Evolutionary conservation across 495 filamentous ascomycete genomes (phyloP).

Genomic region (Podospora conica): DNA sequence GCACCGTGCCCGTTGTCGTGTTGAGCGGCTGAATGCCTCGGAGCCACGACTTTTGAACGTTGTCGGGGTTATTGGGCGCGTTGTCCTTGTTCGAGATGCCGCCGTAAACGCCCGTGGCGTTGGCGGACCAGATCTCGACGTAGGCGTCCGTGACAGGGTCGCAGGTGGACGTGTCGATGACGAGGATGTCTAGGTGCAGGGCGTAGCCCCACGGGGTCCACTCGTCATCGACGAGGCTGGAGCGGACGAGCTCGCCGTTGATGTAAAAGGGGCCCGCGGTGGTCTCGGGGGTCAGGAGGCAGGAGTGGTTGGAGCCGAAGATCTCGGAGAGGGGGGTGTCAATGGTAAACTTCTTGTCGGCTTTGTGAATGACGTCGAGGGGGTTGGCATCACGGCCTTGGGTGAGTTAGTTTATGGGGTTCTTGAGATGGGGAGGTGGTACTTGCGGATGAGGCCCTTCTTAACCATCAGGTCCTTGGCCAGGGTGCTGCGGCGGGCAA

Average conservation of each 20-base stretch:
- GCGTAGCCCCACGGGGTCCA: constrained; percentile 43
- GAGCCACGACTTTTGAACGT: constrained; percentile 55
- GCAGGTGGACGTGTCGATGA: constrained; percentile 54
- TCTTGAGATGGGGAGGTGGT: background rate
- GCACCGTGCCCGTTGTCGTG: constrained; percentile 38
- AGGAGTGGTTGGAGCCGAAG: constrained; percentile 37
- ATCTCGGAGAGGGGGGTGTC: constrained; percentile 21
- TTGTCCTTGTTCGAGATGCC: constrained; percentile 53
- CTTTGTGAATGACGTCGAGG: constrained; percentile 6
- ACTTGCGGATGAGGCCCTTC: constrained; percentile 8
- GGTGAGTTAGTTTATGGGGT: background rate
- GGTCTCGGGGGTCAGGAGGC: background rate
- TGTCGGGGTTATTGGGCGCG: constrained; percentile 38
- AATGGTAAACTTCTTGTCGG: background rate
- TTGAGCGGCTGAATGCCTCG: constrained; percentile 47
- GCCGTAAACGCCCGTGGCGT: background rate
- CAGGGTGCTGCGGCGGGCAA: constrained; percentile 35
- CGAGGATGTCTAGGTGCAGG: constrained; percentile 53
- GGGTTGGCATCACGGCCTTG: background rate
- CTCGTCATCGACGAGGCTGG: constrained; percentile 48
- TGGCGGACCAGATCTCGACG: constrained; percentile 48
- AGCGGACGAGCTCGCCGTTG: constrained; percentile 42
- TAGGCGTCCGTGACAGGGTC: constrained; percentile 43
- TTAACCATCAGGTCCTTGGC: constrained; percentile 10
- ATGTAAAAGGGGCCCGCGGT: constrained; percentile 34